Base-by-base conservation (phyloP, 495 filamentous ascomycete species). In the Baudoinia panamericana region DNA sequence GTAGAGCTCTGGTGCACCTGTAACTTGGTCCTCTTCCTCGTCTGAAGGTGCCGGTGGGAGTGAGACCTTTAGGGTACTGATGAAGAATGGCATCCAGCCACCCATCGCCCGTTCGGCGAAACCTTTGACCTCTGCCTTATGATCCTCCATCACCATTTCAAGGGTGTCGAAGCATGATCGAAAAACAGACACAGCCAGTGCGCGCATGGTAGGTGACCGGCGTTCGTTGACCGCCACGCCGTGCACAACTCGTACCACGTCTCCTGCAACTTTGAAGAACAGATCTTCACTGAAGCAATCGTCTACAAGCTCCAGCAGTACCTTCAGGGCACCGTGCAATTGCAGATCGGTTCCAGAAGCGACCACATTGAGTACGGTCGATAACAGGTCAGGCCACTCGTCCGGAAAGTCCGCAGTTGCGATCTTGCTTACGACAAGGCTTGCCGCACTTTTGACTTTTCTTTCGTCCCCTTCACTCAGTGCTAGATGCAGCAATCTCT, bases 381-480 rank as follows among this genome's bases (percentile, higher is more conserved):
- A 83, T 11, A 97, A 73, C 7, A 97, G 71, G 37, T 73, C 73
- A 1, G 84, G 83, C 90, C 90, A 97, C 56, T 85, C 72, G 32
- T 93, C 83, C 15, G 90, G 90, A 56, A 88, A 97, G 63, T 97
- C 90, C 53, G 75, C 73, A 42, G 76, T 80, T 37, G 92, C 90
- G 48, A 97, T 93, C 65, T 95, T 95, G 67, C 83, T 85, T 38
- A 95, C 84, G n/a, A 82, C 83, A 54, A 78, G 81, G 57, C 88
- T 88, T 19, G 90, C 83, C 5, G 80, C 78, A 17, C 72, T 70
- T 60, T 88, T 84, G 45, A 96, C 73, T 59, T 86, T 93, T 48
- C 84, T 72, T 53, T 93, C 80, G 4, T 78, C 76, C 35, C 82
- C 76, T 5, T 64, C 66, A 41, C 70, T 72, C n/a, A 86, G 80